Percentiles rank a stretch among this genome's conserved stretches.
phyloP scores from a whole-genome alignment of 2,329 filamentous ascomycete genomes.

The Apiospora koreana region DNA sequence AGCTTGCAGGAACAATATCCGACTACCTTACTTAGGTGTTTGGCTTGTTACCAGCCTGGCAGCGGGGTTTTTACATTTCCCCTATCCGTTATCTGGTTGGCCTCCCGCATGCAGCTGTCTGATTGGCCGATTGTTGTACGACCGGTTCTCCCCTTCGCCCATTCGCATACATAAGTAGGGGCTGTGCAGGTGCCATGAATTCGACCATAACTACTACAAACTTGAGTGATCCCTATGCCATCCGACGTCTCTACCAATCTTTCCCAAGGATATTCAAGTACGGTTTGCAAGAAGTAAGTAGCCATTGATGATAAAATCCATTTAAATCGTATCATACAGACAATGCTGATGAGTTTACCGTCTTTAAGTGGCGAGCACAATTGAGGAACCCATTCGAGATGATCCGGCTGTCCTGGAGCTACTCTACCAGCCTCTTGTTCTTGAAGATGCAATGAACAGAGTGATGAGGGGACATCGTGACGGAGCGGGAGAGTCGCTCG shows the following conservation, averaged over 20 bases:
- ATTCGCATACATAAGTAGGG: background rate
- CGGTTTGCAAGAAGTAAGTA: background rate
- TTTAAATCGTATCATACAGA: background rate
- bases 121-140: background rate
- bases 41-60: background rate
- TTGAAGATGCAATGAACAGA: slow-evolving; percentile 13
- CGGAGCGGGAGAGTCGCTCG: background rate
- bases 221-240: no score
- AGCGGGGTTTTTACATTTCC: background rate
- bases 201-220: no score
- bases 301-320: background rate
- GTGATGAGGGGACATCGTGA: background rate
- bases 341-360: background rate
- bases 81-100: background rate
- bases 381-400: background rate
- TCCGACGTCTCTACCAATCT: background rate
- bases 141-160: background rate
- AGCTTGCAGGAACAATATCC: no score
- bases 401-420: background rate
- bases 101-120: background rate
- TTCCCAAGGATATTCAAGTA: background rate
- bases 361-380: background rate
- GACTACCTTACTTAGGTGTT: no score
- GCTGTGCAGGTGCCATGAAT: background rate
- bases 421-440: slow-evolving; percentile 12